A percentile compares a stretch with the other conserved stretches of the same genome.
phyloP scores from a whole-genome alignment of 441 rosid genomes.

The Populus hybrid region DNA sequence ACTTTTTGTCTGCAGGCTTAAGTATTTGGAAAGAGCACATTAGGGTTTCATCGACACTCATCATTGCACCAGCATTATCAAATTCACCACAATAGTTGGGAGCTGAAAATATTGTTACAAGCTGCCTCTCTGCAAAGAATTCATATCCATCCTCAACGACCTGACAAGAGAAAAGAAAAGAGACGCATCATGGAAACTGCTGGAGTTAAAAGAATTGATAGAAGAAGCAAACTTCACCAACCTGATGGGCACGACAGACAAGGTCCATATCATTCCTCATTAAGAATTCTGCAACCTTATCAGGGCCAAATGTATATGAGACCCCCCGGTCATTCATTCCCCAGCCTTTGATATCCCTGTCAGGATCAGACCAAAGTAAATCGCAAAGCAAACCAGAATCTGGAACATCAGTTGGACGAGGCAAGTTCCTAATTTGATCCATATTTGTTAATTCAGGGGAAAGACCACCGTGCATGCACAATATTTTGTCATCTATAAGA shows the following conservation, averaged over 20 bases:
- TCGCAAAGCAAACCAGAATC: constrained; percentile 90
- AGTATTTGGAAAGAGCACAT: constrained; percentile 96
- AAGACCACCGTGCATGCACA: too few relatives aligned
- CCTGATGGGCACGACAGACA: constrained; percentile 98
- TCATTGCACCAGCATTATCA: too few relatives aligned
- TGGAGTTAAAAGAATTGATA: not conserved
- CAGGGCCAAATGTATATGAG: constrained; percentile 48
- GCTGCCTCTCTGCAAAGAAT: constrained; percentile 90
- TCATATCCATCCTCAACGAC: constrained; percentile 98
- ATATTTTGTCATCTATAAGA: too few relatives aligned
- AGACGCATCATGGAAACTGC: constrained; percentile 1
- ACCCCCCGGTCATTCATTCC: constrained; percentile 96
- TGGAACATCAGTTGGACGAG: constrained; percentile 77
- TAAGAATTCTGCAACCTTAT: constrained; percentile 48
- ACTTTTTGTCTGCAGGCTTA: constrained; percentile 80
- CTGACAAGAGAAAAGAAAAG: constrained; percentile 26
- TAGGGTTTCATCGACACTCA: constrained; percentile 53
- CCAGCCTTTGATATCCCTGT: constrained; percentile 82
- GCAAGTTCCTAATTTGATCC: constrained; percentile 72
- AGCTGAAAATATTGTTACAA: constrained; percentile 22
- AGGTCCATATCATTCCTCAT: constrained; percentile 78
- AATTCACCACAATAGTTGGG: too few relatives aligned
- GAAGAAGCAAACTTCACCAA: constrained; percentile 17
- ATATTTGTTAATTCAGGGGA: constrained; percentile 42
- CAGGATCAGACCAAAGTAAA: constrained; percentile 97